Base-by-base conservation (phyloP, 2,329 filamentous ascomycete species). In the Madurella mycetomatis region DNA sequence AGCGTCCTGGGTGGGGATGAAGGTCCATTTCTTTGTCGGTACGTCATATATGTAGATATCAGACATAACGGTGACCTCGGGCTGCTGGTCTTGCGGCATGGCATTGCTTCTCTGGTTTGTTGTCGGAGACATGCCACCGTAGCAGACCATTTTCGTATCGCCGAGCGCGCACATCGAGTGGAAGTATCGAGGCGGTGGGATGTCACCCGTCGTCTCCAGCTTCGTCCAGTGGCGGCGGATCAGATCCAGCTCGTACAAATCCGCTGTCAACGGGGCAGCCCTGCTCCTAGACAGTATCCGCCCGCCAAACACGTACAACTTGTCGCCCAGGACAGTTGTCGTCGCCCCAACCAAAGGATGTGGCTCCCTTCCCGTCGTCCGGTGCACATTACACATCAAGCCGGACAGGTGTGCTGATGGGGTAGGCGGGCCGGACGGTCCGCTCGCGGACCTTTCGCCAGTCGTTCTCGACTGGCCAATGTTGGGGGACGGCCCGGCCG, bases 1-100 rank as follows among this genome's bases (percentile, higher is more conserved):
- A 0, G 89, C 80, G 53, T 96, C 90, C 45, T 84, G 81, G 0
- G 90, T 86, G 1, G 86, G 82, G 42, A 99, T 84, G 57, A 85
- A 90, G 17, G 88, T 92, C 94, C 94, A 99, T 46, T 80, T 87
- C 64, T 82, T 86, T 0, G 87, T 87, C 1, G 83, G 80, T 1
- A 94, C 89, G 69, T 99, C 92, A 70, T 90, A 97, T 32, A 99
- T 89, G 70, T 97, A 90, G 52, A 97, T 90, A 72, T 99, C 94
- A 7, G 92, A 96, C 92, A 99, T 96, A 53, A 97, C 94, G 1
- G 91, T 87, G 4, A 97, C 89, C 66, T 96, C 92, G 39, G 90
- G 85, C 63, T 91, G 88, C 51, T 84, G 76, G 59, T 92, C 88
- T 55, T 77, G 74, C 11, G 77, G 75, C 4, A 72, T 64, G 15